phyloP scores from a whole-genome alignment of 306 rosid species.

The Quercus suber region DNA sequence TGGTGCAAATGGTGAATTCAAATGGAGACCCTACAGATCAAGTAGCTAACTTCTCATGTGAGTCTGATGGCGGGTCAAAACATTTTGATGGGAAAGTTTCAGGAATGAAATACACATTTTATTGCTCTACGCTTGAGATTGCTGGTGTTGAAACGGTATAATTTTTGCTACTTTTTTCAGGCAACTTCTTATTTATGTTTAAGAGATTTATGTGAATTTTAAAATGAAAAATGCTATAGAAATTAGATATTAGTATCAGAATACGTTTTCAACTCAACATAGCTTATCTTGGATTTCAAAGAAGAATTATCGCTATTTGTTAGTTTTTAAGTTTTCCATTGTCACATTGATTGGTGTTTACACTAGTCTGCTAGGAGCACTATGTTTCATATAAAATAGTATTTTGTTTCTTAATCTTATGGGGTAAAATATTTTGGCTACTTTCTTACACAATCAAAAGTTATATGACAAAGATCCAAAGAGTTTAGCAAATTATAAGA shows the following conservation, averaged over 20 bases:
- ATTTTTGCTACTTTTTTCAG: not conserved
- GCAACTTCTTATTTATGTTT: not conserved
- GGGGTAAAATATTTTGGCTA: no score
- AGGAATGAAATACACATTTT: not conserved
- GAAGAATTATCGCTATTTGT: no score
- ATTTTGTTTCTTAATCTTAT: not conserved
- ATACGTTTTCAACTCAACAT: not conserved
- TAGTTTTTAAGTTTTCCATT: no score
- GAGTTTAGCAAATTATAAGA: no score
- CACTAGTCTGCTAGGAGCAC: no score
- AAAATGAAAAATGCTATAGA: no score
- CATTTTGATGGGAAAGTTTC: not conserved
- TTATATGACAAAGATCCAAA: no score
- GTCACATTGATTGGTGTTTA: no score
- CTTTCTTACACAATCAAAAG: no score
- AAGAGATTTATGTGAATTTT: no score
- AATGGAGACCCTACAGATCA: not conserved
- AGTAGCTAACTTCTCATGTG: conserved; percentile 10
- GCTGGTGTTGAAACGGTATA: conserved; percentile 21
- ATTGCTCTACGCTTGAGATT: conserved; percentile 18
- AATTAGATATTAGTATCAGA: not conserved
- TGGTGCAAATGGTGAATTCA: not conserved
- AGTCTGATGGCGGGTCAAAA: not conserved
- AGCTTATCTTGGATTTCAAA: no score
- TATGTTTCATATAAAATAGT: not conserved